Base-by-base conservation (phyloP, 148 eudicot genomes). In the Diospyros lotus region DNA sequence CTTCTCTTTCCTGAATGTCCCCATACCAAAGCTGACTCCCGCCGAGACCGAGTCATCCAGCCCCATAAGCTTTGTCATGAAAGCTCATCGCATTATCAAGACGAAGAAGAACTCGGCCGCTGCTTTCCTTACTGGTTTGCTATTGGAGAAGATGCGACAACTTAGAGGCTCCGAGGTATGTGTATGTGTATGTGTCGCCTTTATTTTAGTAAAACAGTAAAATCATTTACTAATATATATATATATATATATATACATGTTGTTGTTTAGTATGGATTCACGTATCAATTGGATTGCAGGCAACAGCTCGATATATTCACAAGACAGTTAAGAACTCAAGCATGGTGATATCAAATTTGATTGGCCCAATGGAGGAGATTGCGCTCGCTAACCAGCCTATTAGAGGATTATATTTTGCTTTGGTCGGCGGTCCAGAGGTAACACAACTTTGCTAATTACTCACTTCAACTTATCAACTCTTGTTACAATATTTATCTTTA, bases 361-460 rank as follows among this genome's bases (percentile, higher is more conserved):
- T 87, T 5, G 93, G 97, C 11, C 93, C 93, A 5, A 70, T 83
- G 9, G 93, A 91, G 77, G 64, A 77, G 70, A 80, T 91, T 83
- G 68, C 87, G 9, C 61, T 91, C 66, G 84, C 81, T 42, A 78
- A 85, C 75, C 90, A 89, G 43, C 90, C 90, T 0, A 11, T 83
- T 12, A 87, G 77, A 79, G 93, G 97, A 67, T 50, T 89, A 12
- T 89, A 91, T 71, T 89, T 83, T 79, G 81, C 84, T 75, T 84
- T 83, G 43, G 85, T 61, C 38, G 93, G 93, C 11, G 68, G 65
- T 43, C 97, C 93, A 10, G 81, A 75, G 97, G 97, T 91, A 83
- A 83, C 12, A 28, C 28, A 28, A 28, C 28, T 28, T 28, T 28
- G 28, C 28, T 28, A 28, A 28, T 28, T 28, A 28, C 28, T 28